Base-by-base conservation (phyloP, 1,139 yeast species). In the Taphrina pruni region DNA sequence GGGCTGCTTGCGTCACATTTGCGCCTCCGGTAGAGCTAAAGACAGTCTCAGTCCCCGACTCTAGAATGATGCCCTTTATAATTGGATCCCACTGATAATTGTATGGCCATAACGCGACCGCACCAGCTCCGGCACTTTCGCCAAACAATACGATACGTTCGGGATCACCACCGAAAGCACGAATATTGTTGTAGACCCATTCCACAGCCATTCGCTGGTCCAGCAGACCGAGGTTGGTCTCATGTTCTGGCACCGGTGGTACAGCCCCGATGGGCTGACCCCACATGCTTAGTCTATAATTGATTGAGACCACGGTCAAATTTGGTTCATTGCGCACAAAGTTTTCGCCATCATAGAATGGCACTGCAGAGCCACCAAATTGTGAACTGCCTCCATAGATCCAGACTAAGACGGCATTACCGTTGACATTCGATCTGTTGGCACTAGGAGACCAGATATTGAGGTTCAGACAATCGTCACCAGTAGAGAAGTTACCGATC, bases 381-480 rank as follows among this genome's bases (percentile, higher is more conserved):
- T 14, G n/a, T 21, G 74, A 78, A 0, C 78, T 78, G 38, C 81
- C 82, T 20, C 81, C 81, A 70, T 78, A 78, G 64, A 79, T 77
- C 80, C 80, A 78, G 32, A 77, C 73, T 64, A 51, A 26, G 52
- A 46, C 21, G n/a, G 17, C 48, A 6, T 17, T 39, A 7, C 36
- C n/a, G 32, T 17, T 48, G 20, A 8, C 9, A 46, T 60, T 20
- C 21, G 56, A 12, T 26, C 38, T 17, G n/a, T 50, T 45, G 14
- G 38, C 6, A n/a, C 7, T 17, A 4, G 65, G 48, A 17, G 56
- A 17, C 39, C 43, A 56, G 52, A 48, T 36, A 45, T 21, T 46
- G 38, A 20, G 36, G 50, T 43, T 45, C 39, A 52, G 46, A 72
- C 73, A 58, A 72, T 73, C 60, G 60, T 66, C 61, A 70, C 76